phyloP scores from a whole-genome alignment of 2,329 filamentous ascomycete genomes.

The Cercospora brassicicola region DNA sequence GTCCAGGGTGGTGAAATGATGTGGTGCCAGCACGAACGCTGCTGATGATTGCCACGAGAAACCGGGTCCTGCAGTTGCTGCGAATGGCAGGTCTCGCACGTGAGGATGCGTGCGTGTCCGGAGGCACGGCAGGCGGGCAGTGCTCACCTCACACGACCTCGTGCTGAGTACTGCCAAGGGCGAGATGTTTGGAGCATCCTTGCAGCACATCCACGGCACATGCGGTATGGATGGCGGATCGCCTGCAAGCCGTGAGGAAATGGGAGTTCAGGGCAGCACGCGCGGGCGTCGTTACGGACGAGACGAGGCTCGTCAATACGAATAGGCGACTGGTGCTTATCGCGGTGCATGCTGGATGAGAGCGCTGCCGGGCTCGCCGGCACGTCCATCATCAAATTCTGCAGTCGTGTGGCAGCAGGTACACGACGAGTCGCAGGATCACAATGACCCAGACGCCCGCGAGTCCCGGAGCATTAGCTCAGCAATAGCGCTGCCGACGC shows the following conservation, averaged over 20 bases:
- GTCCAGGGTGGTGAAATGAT: neutral
- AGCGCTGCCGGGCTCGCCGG: neutral
- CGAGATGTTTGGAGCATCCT: constrained; percentile 2
- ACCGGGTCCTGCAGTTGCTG: neutral
- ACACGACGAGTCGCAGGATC: constrained; percentile 1
- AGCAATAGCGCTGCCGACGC: neutral
- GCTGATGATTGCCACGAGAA: neutral
- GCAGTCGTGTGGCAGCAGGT: neutral
- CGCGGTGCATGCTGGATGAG: neutral
- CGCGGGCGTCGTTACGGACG: neutral
- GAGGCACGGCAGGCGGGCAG: constrained; percentile 1
- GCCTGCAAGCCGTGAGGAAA: neutral
- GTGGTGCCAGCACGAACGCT: neutral
- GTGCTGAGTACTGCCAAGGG: neutral
- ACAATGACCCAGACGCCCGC: neutral
- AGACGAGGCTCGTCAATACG: neutral
- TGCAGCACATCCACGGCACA: constrained; percentile 15
- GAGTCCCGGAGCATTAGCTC: constrained; percentile 1
- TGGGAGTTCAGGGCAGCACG: neutral
- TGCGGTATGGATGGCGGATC: neutral
- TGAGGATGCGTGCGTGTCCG: neutral
- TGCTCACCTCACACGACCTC: constrained; percentile 9
- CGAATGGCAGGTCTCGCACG: neutral
- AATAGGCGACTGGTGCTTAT: neutral
- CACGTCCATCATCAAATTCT: neutral